phyloP scores from a whole-genome alignment of 371 early-diverging fungal species.

The Blakeslea trispora region DNA sequence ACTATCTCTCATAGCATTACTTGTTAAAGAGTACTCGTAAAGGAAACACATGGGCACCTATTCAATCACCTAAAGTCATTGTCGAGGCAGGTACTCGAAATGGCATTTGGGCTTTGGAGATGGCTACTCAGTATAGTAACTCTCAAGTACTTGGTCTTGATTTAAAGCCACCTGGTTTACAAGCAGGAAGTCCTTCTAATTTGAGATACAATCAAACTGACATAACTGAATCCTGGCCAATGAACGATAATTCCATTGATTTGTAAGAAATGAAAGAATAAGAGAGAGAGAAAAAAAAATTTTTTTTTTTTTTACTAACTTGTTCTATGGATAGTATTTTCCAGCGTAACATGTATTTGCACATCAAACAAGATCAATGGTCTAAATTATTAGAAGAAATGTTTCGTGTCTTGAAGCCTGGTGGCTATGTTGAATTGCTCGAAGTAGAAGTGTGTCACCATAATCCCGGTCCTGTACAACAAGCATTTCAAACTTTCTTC shows the following conservation, averaged over 20 bases:
- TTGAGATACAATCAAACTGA: slow-evolving; percentile 34
- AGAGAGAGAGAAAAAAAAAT: too few species aligned
- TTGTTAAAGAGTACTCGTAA: slow-evolving; percentile 48
- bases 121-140: slow-evolving; percentile 51
- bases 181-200: slow-evolving; percentile 34
- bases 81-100: slow-evolving; percentile 57
- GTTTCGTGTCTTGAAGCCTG: slow-evolving; percentile 47
- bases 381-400: slow-evolving; percentile 33
- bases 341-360: slow-evolving; percentile 40
- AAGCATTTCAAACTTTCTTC: slow-evolving; percentile 44
- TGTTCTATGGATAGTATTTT: slow-evolving; percentile 33
- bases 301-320: not conserved
- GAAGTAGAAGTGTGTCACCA: slow-evolving; percentile 44
- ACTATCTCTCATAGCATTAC: slow-evolving; percentile 37
- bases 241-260: slow-evolving; percentile 36
- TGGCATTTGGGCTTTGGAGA: slow-evolving; percentile 65
- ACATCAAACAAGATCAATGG: slow-evolving; percentile 42
- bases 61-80: slow-evolving; percentile 43
- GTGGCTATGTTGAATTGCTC: slow-evolving; percentile 43
- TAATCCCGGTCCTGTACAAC: slow-evolving; percentile 49
- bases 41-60: slow-evolving; percentile 38
- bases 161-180: slow-evolving; percentile 46
- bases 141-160: slow-evolving; percentile 58
- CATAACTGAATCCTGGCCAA: slow-evolving; percentile 41
- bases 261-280: slow-evolving; percentile 37